Evolutionary conservation across 139 green algal species (phyloP), one percentile per base, ranked within the genome.

Genomic region (Gonium pectorale): DNA sequence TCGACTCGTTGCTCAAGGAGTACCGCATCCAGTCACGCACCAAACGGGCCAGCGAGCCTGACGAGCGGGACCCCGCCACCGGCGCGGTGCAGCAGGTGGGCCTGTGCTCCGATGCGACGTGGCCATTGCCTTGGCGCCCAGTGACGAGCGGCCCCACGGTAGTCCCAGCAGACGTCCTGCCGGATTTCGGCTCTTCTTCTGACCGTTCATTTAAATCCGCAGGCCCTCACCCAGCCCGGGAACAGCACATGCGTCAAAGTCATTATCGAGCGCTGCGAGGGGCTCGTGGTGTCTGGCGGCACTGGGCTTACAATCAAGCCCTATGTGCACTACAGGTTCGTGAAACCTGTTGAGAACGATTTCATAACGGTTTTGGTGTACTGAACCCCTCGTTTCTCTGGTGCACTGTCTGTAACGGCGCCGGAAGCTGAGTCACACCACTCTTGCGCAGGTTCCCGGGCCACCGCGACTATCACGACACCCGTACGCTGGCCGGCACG

Each of bases 251-350:
- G 60, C 62, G n/a, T 83, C 77, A 83, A 83, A 62, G 77, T 83
- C 62, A 83, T 83, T 37, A 67, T 85, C 37, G 79, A 85, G 49
- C 79, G 79, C 46, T 85, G 79, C 79, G 83, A 79, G 66, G 44
- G 46, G 27, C 78, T 83, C 38, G 69, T 83, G 33, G 44, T 62
- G 29, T 69, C 69, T 9, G 62, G 59, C 21, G 79, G 44, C 59
- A 70, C 60, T 2, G 3, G 41, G 52, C 35, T 71, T 31, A 71
- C 67, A 5, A 72, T 80, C 27, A 52, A 54, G 69, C 81, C 81
- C 3, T 89, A 89, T 41, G 80, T 87, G 5, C 64, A 90, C 86
- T 90, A 90, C 80, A 79, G 70, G 80, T 86, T n/a, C n/a, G n/a
- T n/a, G n/a, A n/a, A n/a, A n/a, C n/a, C n/a, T n/a, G n/a, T n/a